These are phyloP conservation scores for Pichia cactophila DNA, from an alignment of 1,139 yeast genomes.

Conservation along the genomic window DNA sequence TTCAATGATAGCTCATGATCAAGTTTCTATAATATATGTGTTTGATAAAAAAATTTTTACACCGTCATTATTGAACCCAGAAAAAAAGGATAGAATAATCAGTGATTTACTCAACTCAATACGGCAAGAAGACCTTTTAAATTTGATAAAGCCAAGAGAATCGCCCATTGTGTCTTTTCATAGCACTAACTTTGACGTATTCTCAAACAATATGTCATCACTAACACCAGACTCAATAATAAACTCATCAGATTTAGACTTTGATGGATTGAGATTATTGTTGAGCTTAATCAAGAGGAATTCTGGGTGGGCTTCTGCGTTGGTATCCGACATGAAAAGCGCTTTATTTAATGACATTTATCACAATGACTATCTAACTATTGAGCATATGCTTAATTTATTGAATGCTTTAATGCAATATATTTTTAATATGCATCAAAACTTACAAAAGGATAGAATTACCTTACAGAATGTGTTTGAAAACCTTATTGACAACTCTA, in stretches of 20 bases:
- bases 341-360: slow-evolving; percentile 16
- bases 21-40: slow-evolving; percentile 42
- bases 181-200: slow-evolving; percentile 14
- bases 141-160: slow-evolving; percentile 35
- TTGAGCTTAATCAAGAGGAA: slow-evolving; percentile 36
- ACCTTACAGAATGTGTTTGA: slow-evolving; percentile 42
- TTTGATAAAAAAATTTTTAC: slow-evolving; percentile 52
- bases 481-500: slow-evolving; percentile 40
- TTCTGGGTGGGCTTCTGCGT: slow-evolving; percentile 46
- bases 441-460: slow-evolving; percentile 42
- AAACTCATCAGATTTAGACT: slow-evolving; percentile 24
- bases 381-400: slow-evolving; percentile 39
- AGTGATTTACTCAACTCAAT: slow-evolving; percentile 20
- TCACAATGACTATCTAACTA: slow-evolving; percentile 21
- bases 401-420: slow-evolving; percentile 53
- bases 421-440: slow-evolving; percentile 38
- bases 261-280: slow-evolving; percentile 23
- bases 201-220: slow-evolving; percentile 15
- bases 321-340: slow-evolving; percentile 37
- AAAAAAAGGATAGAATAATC: slow-evolving; percentile 7
- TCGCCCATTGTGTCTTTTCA: slow-evolving; percentile 33
- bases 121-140: slow-evolving; percentile 21
- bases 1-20: slow-evolving; percentile 34
- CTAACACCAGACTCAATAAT: slow-evolving; percentile 9
- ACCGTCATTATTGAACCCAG: slow-evolving; percentile 15